Evolutionary conservation across 371 early-diverging fungal species (phyloP).

Genomic region (Parasitella parasitica): DNA sequence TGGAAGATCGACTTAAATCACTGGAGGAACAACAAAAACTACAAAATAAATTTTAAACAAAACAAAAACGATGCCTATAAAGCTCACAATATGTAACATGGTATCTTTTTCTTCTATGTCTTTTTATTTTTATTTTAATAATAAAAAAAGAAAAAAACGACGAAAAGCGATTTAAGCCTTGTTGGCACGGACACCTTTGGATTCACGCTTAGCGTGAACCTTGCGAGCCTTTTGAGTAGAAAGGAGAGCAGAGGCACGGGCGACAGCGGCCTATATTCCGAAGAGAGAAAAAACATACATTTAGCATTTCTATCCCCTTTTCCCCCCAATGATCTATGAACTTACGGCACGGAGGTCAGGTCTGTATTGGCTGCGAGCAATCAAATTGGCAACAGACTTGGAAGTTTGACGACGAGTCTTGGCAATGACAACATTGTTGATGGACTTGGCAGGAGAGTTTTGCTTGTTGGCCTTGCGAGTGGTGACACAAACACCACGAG

Average conservation of each 20-base stretch:
- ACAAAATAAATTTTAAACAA: neutral
- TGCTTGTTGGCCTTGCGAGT: constrained; percentile 63
- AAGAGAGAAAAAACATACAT: neutral
- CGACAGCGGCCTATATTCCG: constrained; percentile 67
- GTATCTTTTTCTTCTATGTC: neutral
- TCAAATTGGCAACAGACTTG: constrained; percentile 70
- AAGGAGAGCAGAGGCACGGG: constrained; percentile 77
- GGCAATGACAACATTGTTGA: constrained; percentile 59
- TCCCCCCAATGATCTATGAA: neutral
- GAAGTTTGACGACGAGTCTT: constrained; percentile 69
- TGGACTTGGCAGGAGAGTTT: constrained; percentile 57
- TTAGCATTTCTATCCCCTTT: neutral
- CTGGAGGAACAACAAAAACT: constrained; percentile 36
- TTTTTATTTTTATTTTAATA: neutral
- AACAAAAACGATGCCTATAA: neutral
- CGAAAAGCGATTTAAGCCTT: neutral
- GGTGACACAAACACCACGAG: constrained; percentile 67
- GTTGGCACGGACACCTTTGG: constrained; percentile 31
- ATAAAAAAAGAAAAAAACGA: neutral
- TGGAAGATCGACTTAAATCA: constrained; percentile 37
- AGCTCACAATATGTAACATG: neutral
- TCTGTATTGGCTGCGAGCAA: constrained; percentile 68
- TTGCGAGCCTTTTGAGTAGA: constrained; percentile 65
- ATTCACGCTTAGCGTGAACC: constrained; percentile 55
- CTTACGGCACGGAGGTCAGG: constrained; percentile 77